Percentiles rank a stretch among this genome's conserved stretches.
Conservation (phyloP, 441 rosid species). For the Aquilaria agallochum region DNA sequence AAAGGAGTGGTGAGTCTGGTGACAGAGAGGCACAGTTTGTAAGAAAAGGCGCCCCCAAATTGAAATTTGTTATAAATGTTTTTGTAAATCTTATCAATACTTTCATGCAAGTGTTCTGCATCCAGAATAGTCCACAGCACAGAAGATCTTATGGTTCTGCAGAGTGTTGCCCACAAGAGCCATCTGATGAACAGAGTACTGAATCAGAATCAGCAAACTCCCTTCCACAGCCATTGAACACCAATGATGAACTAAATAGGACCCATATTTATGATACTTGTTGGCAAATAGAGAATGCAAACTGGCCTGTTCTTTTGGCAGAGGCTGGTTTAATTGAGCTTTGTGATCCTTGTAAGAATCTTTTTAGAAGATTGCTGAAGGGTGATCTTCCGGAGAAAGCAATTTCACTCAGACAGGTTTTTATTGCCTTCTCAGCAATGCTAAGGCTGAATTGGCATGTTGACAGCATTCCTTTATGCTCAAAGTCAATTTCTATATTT, state of each 20-base stretch:
- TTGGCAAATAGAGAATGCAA: slow-evolving; percentile 22
- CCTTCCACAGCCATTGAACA: slow-evolving; percentile 16
- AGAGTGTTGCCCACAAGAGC: slow-evolving; percentile 15
- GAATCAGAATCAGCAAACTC: slow-evolving; percentile 11
- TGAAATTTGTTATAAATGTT: slow-evolving; percentile 28
- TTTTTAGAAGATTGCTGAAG: slow-evolving; percentile 48
- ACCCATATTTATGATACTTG: slow-evolving; percentile 5
- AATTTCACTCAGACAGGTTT: slow-evolving; percentile 66
- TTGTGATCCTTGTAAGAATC: slow-evolving; percentile 27
- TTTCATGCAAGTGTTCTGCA: slow-evolving; percentile 35
- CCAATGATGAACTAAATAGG: slow-evolving; percentile 21
- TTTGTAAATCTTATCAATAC: slow-evolving; percentile 42
- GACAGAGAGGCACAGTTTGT: slow-evolving; percentile 26
- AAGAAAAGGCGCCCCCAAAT: slow-evolving; percentile 34
- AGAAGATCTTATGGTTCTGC: slow-evolving; percentile 27
- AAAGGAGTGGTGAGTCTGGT: slow-evolving; percentile 23
- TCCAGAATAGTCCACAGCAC: slow-evolving; percentile 31
- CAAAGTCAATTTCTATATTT: slow-evolving; percentile 43
- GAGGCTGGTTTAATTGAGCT: slow-evolving; percentile 30
- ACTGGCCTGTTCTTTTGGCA: slow-evolving; percentile 26
- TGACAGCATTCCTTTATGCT: slow-evolving; percentile 29
- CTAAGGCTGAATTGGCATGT: slow-evolving; percentile 56
- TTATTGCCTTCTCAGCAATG: slow-evolving; percentile 69
- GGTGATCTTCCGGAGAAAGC: slow-evolving; percentile 58
- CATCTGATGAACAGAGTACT: slow-evolving; percentile 8